phyloP scores from a whole-genome alignment of 306 rosid genomes.

The Begonia loranthoides region DNA sequence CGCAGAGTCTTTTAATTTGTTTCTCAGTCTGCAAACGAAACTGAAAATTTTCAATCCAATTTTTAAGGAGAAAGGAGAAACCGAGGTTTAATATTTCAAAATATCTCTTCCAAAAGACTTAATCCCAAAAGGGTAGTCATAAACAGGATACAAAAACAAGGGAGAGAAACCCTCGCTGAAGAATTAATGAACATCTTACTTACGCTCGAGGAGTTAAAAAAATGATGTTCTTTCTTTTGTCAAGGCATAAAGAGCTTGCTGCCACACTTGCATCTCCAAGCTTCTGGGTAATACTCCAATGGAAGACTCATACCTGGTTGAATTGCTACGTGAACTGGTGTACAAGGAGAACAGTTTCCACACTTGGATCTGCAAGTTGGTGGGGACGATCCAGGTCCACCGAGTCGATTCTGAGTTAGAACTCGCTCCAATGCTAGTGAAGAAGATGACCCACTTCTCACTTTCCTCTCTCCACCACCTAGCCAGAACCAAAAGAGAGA shows the following conservation, averaged over 20 bases:
- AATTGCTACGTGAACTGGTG: slow-evolving; percentile 71
- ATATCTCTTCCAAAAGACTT: too few species aligned
- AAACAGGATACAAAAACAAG: too few species aligned
- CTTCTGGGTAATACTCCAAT: slow-evolving; percentile 92
- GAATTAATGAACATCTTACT: too few species aligned
- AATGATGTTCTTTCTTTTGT: neutral
- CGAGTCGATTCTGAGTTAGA: slow-evolving; percentile 22
- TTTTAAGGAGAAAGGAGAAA: too few species aligned
- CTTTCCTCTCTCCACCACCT: slow-evolving; percentile 13
- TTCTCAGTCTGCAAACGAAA: too few species aligned
- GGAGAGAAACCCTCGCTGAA: too few species aligned
- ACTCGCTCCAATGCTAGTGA: slow-evolving; percentile 8
- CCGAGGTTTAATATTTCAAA: too few species aligned
- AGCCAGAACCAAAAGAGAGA: neutral
- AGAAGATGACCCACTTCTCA: slow-evolving; percentile 6
- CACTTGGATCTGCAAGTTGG: slow-evolving; percentile 83
- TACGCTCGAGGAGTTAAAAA: too few species aligned
- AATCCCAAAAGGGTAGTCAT: neutral
- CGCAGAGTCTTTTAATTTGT: too few species aligned
- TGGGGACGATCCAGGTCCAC: slow-evolving; percentile 67
- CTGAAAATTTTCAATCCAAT: too few species aligned
- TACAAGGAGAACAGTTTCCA: slow-evolving; percentile 67
- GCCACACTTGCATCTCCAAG: slow-evolving; percentile 95
- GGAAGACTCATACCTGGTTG: slow-evolving; percentile 65
- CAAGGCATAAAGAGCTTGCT: slow-evolving; percentile 75